Conservation (phyloP, 1,284 basidiomycete genomes). For the Puccinia hordei region DNA sequence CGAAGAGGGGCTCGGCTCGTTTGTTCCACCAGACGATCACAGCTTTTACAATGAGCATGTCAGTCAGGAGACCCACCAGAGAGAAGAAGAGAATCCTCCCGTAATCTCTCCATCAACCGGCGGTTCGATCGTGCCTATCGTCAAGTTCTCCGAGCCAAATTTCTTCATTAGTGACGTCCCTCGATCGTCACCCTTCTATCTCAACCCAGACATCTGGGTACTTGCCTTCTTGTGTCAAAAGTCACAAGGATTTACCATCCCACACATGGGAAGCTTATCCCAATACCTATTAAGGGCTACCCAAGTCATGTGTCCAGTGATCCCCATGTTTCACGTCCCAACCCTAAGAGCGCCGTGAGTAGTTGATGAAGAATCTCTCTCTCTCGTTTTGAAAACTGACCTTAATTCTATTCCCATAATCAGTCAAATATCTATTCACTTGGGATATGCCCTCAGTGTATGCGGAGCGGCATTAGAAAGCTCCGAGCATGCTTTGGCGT, state of each 20-base stretch:
- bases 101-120: not conserved
- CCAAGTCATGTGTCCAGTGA: conserved; percentile 26
- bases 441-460: conserved; percentile 40
- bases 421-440: conserved; percentile 37
- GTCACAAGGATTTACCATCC: conserved; percentile 31
- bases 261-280: conserved; percentile 22
- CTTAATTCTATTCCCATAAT: not conserved
- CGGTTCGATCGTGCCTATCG: not conserved
- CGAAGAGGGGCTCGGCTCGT: not conserved
- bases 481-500: conserved; percentile 29
- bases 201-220: conserved; percentile 24
- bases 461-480: conserved; percentile 37
- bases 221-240: conserved; percentile 37
- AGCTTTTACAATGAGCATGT: not conserved
- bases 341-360: conserved; percentile 29
- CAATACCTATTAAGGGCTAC: conserved; percentile 13
- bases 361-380: not conserved
- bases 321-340: conserved; percentile 47
- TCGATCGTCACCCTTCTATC: conserved; percentile 10
- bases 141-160: conserved; percentile 5
- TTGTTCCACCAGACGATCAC: not conserved
- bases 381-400: not conserved
- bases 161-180: conserved; percentile 39
- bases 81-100: not conserved
- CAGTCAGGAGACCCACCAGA: not conserved